Evolutionary conservation across 2,329 filamentous ascomycete genomes (phyloP), one percentile per base, ranked within the genome.

Genomic region (Penicillium psychrosexuale): DNA sequence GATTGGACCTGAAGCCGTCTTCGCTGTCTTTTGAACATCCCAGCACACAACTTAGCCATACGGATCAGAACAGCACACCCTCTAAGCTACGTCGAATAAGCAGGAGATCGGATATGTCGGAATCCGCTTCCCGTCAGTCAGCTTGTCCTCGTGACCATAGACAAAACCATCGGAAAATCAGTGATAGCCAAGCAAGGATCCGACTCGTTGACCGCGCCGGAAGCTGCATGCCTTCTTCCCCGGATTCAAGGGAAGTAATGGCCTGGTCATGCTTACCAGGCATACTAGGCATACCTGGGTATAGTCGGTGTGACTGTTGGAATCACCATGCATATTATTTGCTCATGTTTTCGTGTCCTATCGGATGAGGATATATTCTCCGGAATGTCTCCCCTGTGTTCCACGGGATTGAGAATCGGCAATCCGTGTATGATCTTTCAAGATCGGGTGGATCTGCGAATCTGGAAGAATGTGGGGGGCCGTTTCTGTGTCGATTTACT

Each of bases 51-150:
- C 31, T 11, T 22, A 52, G 5, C 28, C 50, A 52, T 27, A 40
- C 50, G 43, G 36, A 40, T 40, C 12, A 33, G 15, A 12, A 3
- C 50, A 46, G 2, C 27, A 47, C 43, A 47, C 36, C 50, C 19
- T 28, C 22, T 40, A 1, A 12, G 13, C 11, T 9, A 28, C 22
- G n/a, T 17, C 15, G 37, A 17, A 34, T 22, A 47, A 49, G 24
- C 15, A 55, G 8, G 19, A 53, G 22, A 28, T 27, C 43, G 47
- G 47, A 38, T 30, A 24, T 40, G 17, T 38, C 58, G 59, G 60
- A 57, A 59, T 58, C 46, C 50, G 47, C 45, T 59, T 61, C 47
- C 57, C 52, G 59, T 7, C 13, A 38, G 40, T 15, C 24, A 31
- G 7, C 5, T 33, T 22, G 22, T 36, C 28, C 47, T 39, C 47